Percentiles rank a stretch among this genome's conserved stretches.
Evolutionary conservation across 1,139 yeast genomes (phyloP).

Genomic region (Magnusiomyces fungicola): DNA sequence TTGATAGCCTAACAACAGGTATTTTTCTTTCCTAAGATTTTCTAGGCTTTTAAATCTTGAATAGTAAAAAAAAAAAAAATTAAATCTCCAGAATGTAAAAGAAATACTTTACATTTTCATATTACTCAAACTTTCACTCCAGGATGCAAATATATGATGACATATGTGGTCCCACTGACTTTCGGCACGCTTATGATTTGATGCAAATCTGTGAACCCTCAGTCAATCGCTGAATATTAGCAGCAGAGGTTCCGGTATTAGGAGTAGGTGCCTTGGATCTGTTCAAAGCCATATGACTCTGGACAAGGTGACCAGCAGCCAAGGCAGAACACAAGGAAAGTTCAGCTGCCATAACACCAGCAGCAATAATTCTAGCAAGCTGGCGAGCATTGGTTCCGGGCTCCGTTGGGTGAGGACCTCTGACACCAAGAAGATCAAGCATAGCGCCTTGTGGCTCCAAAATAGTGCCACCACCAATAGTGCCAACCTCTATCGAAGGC

Average conservation of each 20-base stretch:
- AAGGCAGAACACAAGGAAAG: slow-evolving; percentile 88
- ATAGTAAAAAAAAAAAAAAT: background rate
- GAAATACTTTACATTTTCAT: background rate
- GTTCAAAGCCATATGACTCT: slow-evolving; percentile 95
- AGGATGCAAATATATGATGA: background rate
- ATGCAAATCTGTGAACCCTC: slow-evolving; percentile 72
- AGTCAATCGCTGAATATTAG: slow-evolving; percentile 48
- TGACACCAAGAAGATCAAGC: slow-evolving; percentile 89
- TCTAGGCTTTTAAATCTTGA: background rate
- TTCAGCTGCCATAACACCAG: slow-evolving; percentile 95
- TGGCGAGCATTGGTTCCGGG: slow-evolving; percentile 96
- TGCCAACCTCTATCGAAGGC: slow-evolving; percentile 99
- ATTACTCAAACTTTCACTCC: too few species aligned
- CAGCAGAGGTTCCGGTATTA: slow-evolving; percentile 24
- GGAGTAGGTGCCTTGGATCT: slow-evolving; percentile 54
- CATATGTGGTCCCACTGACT: background rate
- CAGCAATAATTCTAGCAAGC: slow-evolving; percentile 89
- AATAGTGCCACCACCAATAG: slow-evolving; percentile 98
- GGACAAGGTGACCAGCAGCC: slow-evolving; percentile 98
- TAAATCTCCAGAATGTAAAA: too few species aligned
- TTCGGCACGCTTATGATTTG: slow-evolving; percentile 26
- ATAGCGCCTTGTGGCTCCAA: slow-evolving; percentile 95
- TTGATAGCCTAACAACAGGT: too few species aligned
- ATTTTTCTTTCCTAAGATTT: background rate
- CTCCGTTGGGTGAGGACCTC: slow-evolving; percentile 88